A percentile compares a stretch with the other conserved stretches of the same genome.
Evolutionary conservation across 1,139 yeast genomes (phyloP).

Genomic region (Debaryomycetaceae sp.): DNA sequence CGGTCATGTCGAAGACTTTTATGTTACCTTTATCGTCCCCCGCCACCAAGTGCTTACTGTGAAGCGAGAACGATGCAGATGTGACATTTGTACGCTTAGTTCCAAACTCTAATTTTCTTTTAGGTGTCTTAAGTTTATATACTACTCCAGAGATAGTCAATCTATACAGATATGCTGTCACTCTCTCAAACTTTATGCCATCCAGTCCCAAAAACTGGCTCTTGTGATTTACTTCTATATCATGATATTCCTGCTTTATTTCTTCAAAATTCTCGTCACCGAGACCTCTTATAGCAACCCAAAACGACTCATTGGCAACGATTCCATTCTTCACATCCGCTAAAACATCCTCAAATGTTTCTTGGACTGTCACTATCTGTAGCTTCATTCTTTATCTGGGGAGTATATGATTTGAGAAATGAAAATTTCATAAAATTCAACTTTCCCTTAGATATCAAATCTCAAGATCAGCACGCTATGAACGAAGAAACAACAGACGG

Average conservation of each 20-base stretch:
- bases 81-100: conserved; percentile 2
- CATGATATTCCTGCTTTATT: conserved; percentile 17
- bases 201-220: conserved; percentile 4
- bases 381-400: conserved; percentile 7
- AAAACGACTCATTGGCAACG: conserved; percentile 26
- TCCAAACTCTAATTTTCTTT: conserved; percentile 1
- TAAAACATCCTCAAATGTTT: conserved; percentile 39
- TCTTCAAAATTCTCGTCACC: conserved; percentile 17
- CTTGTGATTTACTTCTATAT: conserved; percentile 14
- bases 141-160: conserved; percentile 1
- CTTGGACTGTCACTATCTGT: conserved; percentile 35
- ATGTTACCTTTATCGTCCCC: conserved; percentile 48
- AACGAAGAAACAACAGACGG: conserved; percentile 5
- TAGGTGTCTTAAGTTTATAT: conserved; percentile 3
- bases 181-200: conserved; percentile 1
- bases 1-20: conserved; percentile 10
- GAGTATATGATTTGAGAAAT: not conserved
- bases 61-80: conserved; percentile 4
- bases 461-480: conserved; percentile 1
- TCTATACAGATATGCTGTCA: conserved; percentile 2
- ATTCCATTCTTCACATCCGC: conserved; percentile 26
- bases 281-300: conserved; percentile 35
- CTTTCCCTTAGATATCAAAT: not conserved
- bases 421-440: not conserved
- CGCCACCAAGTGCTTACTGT: conserved; percentile 20